Conservation (phyloP, 1,284 basidiomycete genomes). For the Mrakiaceae sp. region DNA sequence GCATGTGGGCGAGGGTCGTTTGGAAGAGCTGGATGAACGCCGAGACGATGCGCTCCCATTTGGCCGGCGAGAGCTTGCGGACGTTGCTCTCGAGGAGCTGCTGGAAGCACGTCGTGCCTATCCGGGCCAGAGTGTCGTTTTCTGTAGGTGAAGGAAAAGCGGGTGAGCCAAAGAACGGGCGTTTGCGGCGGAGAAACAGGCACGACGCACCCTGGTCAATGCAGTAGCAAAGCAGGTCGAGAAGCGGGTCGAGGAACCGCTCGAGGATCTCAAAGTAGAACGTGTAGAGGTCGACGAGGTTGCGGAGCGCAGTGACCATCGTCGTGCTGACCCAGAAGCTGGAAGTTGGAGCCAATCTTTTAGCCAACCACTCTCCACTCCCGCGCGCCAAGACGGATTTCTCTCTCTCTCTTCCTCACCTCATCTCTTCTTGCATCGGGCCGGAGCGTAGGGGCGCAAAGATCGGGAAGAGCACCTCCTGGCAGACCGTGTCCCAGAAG, state of each 20-base stretch:
- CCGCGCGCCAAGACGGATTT: constrained; percentile 72
- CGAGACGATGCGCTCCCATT: constrained; percentile 86
- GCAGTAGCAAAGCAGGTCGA: constrained; percentile 90
- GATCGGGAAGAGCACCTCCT: constrained; percentile 95
- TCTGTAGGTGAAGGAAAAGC: constrained; percentile 43
- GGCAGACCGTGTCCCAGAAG: constrained; percentile 97
- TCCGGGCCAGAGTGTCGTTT: constrained; percentile 94
- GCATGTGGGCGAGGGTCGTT: constrained; percentile 93
- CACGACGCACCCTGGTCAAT: constrained; percentile 84
- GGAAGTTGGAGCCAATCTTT: constrained; percentile 46
- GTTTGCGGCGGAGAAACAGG: neutral
- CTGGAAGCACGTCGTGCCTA: constrained; percentile 95
- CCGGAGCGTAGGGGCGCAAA: constrained; percentile 89
- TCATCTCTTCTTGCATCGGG: constrained; percentile 35
- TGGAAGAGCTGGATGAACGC: constrained; percentile 93
- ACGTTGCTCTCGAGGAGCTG: constrained; percentile 92
- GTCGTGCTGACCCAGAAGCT: constrained; percentile 97
- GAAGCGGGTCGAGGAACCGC: constrained; percentile 74
- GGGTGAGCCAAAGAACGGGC: constrained; percentile 14
- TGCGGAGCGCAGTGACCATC: constrained; percentile 94
- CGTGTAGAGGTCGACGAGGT: constrained; percentile 92
- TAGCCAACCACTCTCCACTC: constrained; percentile 76
- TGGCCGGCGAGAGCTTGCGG: constrained; percentile 65
- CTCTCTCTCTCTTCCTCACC: neutral
- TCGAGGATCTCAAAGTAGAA: constrained; percentile 90